These are phyloP conservation scores for Takashimella tepidaria DNA, from an alignment of 1,284 basidiomycete genomes.

Conservation along the genomic window DNA sequence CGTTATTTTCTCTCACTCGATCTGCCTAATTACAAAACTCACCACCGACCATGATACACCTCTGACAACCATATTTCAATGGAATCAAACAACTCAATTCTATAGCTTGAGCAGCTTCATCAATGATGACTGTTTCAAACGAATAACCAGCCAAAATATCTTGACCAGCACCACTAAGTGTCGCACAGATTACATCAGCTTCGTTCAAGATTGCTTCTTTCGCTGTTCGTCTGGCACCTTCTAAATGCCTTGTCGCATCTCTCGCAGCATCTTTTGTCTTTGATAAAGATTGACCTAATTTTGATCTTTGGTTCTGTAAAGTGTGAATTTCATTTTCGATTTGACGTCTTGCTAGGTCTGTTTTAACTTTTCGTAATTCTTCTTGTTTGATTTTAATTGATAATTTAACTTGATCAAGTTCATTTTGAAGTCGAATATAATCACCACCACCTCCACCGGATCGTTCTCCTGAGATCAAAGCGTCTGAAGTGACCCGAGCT, in stretches of 20 bases:
- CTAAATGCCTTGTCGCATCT: constrained; percentile 63
- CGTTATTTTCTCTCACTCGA: too few species aligned
- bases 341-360: constrained; percentile 46
- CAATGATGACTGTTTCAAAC: constrained; percentile 95
- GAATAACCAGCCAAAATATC: constrained; percentile 77
- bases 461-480: constrained; percentile 36
- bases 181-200: constrained; percentile 91
- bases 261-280: constrained; percentile 74
- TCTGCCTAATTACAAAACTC: constrained; percentile 27
- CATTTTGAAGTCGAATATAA: constrained; percentile 58
- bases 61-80: constrained; percentile 76
- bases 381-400: constrained; percentile 59
- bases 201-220: constrained; percentile 73
- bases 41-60: constrained; percentile 94
- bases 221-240: constrained; percentile 68
- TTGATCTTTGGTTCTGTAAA: constrained; percentile 61
- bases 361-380: constrained; percentile 48
- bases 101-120: constrained; percentile 96
- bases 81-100: constrained; percentile 97
- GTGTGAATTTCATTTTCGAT: constrained; percentile 65
- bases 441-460: constrained; percentile 50
- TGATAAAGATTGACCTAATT: constrained; percentile 66
- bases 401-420: constrained; percentile 64
- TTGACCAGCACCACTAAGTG: constrained; percentile 87
- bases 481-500: constrained; percentile 59